These are phyloP conservation scores for Reutealis trisperma DNA, from an alignment of 345 rosid genomes.

Conservation along the genomic window DNA sequence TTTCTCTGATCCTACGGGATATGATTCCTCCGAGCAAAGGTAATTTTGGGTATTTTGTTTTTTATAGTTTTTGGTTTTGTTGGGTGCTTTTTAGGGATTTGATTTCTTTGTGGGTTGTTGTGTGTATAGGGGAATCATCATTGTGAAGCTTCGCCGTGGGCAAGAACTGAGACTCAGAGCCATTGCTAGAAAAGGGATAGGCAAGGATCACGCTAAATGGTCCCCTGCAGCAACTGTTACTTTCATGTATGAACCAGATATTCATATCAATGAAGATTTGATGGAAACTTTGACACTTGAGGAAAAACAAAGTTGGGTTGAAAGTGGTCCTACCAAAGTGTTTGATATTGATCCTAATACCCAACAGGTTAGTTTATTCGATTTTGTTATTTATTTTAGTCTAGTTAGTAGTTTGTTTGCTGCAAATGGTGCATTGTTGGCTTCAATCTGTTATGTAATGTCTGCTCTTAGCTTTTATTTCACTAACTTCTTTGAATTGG, in stretches of 20 bases:
- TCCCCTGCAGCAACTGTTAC: constrained; percentile 99
- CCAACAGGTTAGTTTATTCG: constrained; percentile 50
- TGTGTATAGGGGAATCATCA: constrained; percentile 70
- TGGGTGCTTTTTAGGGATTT: not conserved
- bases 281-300: constrained; percentile 73
- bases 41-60: constrained; percentile 4
- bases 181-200: constrained; percentile 94
- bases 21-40: constrained; percentile 71
- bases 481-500: not conserved
- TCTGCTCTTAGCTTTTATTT: not conserved
- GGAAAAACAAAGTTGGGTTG: constrained; percentile 71
- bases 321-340: constrained; percentile 90
- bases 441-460: not conserved
- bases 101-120: not conserved
- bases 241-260: constrained; percentile 95
- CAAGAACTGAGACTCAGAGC: constrained; percentile 89
- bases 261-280: constrained; percentile 81
- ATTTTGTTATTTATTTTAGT: not conserved
- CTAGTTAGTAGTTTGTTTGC: not conserved
- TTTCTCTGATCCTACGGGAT: constrained; percentile 52
- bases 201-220: constrained; percentile 98
- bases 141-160: constrained; percentile 84
- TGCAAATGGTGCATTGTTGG: not conserved
- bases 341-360: constrained; percentile 67
- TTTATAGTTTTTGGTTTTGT: not conserved